phyloP scores from a whole-genome alignment of 352 stramenopile genomes.

The Peronospora belbahrii region DNA sequence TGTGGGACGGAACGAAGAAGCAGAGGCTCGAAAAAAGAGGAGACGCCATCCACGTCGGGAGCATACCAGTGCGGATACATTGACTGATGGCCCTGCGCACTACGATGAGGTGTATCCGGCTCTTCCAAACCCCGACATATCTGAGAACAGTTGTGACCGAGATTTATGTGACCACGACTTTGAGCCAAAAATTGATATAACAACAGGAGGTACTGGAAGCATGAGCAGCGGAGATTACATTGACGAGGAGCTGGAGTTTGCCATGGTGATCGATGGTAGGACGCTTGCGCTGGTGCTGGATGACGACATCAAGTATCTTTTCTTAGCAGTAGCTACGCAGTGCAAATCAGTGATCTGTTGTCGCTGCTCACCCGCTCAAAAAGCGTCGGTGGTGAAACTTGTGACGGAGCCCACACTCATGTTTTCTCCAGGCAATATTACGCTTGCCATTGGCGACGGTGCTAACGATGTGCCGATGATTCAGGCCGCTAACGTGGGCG shows the following conservation, averaged over 20 bases:
- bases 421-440: constrained; percentile 86
- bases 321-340: constrained; percentile 79
- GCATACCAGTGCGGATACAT: constrained; percentile 28
- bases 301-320: constrained; percentile 87
- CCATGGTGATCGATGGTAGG: constrained; percentile 88
- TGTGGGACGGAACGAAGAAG: constrained; percentile 64
- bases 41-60: constrained; percentile 46
- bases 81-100: constrained; percentile 31
- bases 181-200: constrained; percentile 47
- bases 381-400: constrained; percentile 79
- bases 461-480: constrained; percentile 88
- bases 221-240: constrained; percentile 45
- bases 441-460: constrained; percentile 75
- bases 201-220: constrained; percentile 19
- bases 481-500: constrained; percentile 76
- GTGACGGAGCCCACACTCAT: constrained; percentile 83
- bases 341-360: constrained; percentile 88
- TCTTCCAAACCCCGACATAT: constrained; percentile 40
- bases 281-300: constrained; percentile 75
- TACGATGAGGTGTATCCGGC: constrained; percentile 72
- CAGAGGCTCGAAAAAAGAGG: constrained; percentile 59
- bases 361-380: constrained; percentile 77
- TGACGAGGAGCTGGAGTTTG: constrained; percentile 80
- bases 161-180: constrained; percentile 59
- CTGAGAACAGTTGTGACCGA: constrained; percentile 47